phyloP scores from a whole-genome alignment of 1,284 basidiomycete genomes.

The Cryptococcus neoformans region DNA sequence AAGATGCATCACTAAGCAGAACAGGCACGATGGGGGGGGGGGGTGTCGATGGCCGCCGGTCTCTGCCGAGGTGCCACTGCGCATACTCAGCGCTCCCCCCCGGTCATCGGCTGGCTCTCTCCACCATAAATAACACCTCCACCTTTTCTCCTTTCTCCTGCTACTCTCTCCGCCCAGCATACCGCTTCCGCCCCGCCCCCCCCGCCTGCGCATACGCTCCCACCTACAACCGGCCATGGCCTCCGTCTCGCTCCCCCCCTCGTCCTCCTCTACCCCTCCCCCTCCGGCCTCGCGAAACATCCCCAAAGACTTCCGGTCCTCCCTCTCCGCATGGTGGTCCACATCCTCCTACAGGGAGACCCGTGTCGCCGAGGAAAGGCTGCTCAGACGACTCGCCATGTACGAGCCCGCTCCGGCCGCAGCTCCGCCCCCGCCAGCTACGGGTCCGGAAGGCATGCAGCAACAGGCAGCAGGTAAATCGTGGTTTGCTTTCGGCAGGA shows the following conservation, averaged over 20 bases:
- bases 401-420: slow-evolving; percentile 20
- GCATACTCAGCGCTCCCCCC: background rate
- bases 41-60: too few species aligned
- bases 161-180: too few species aligned
- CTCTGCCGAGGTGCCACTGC: too few species aligned
- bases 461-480: background rate
- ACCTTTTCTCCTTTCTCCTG: too few species aligned
- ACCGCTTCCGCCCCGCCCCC: too few species aligned
- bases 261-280: background rate
- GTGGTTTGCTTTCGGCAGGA: slow-evolving; percentile 5
- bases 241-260: too few species aligned
- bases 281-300: slow-evolving; percentile 25
- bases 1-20: too few species aligned
- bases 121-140: too few species aligned
- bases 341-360: slow-evolving; percentile 42
- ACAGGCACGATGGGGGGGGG: too few species aligned
- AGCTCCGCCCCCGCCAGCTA: background rate
- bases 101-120: slow-evolving; percentile 1
- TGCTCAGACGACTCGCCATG: slow-evolving; percentile 34
- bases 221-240: too few species aligned
- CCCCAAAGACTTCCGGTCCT: slow-evolving; percentile 40
- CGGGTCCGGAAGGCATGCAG: background rate
- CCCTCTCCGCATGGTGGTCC: slow-evolving; percentile 43
- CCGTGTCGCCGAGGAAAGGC: slow-evolving; percentile 38
- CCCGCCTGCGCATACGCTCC: too few species aligned